phyloP scores from a whole-genome alignment of 371 early-diverging fungal genomes.

The Saksenaea oblongispora region DNA sequence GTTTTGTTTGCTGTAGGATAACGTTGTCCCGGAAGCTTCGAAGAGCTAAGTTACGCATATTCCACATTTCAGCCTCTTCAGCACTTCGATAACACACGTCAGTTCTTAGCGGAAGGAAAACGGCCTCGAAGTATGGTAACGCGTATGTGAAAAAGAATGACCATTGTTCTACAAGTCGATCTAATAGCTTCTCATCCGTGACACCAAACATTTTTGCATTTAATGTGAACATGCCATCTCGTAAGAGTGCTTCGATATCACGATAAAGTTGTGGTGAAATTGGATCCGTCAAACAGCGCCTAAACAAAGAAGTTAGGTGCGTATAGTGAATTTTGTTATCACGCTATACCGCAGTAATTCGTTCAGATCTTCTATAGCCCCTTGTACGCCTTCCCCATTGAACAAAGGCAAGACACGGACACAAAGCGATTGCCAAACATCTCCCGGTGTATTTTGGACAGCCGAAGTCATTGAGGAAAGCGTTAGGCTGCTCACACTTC shows the following conservation, averaged over 20 bases:
- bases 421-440: conserved; percentile 77
- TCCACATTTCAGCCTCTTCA: conserved; percentile 53
- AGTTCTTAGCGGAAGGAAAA: conserved; percentile 76
- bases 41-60: conserved; percentile 69
- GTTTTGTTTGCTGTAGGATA: conserved; percentile 64
- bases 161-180: conserved; percentile 83
- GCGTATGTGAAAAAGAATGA: conserved; percentile 83
- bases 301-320: conserved; percentile 13
- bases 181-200: conserved; percentile 70
- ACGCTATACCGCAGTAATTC: conserved; percentile 67
- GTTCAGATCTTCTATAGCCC: conserved; percentile 82
- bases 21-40: conserved; percentile 73
- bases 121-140: conserved; percentile 84
- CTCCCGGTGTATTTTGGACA: conserved; percentile 39
- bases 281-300: conserved; percentile 63
- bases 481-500: conserved; percentile 34
- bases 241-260: conserved; percentile 64
- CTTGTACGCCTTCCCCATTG: conserved; percentile 83
- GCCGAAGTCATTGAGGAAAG: conserved; percentile 3
- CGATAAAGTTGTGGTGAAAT: conserved; percentile 46
- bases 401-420: conserved; percentile 80
- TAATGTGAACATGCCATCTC: conserved; percentile 74
- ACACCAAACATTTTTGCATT: conserved; percentile 73
- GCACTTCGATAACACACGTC: conserved; percentile 45
- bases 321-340: background rate